These are phyloP conservation scores for Penicillium robsamsonii DNA, from an alignment of 495 filamentous ascomycete species.

Conservation along the genomic window DNA sequence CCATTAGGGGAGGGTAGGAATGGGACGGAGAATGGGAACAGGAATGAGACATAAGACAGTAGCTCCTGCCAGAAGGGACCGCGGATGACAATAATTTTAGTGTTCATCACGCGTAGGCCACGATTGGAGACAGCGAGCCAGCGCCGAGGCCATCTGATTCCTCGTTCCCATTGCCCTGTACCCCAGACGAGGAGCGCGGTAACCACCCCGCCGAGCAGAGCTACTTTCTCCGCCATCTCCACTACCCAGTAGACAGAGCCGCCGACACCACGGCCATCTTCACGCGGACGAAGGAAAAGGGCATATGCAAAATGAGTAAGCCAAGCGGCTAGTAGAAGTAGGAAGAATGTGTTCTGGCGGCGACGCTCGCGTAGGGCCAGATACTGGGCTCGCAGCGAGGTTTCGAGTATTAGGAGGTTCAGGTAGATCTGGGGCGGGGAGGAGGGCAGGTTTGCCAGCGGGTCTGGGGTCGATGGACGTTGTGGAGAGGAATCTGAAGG, in stretches of 20 bases:
- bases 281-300: conserved; percentile 83
- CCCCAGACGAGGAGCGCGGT: conserved; percentile 84
- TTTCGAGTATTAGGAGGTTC: conserved; percentile 95
- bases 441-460: conserved; percentile 76
- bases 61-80: conserved; percentile 79
- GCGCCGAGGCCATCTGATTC: conserved; percentile 87
- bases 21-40: conserved; percentile 70
- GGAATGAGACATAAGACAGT: conserved; percentile 64
- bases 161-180: conserved; percentile 92
- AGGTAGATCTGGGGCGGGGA: conserved; percentile 98
- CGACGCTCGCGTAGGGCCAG: conserved; percentile 82
- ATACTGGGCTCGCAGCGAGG: conserved; percentile 89
- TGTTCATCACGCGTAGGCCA: conserved; percentile 86
- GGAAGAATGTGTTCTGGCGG: conserved; percentile 93
- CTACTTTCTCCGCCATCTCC: conserved; percentile 82
- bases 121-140: conserved; percentile 88
- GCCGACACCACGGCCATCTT: conserved; percentile 85
- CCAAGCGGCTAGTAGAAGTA: conserved; percentile 76
- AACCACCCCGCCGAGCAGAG: conserved; percentile 80
- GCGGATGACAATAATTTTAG: conserved; percentile 87
- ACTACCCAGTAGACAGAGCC: conserved; percentile 95
- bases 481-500: conserved; percentile 37
- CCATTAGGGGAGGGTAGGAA: conserved; percentile 60
- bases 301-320: conserved; percentile 78
- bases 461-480: conserved; percentile 58